These are phyloP conservation scores for Fusarium setosum DNA, from an alignment of 2,329 filamentous ascomycete genomes.

Conservation along the genomic window DNA sequence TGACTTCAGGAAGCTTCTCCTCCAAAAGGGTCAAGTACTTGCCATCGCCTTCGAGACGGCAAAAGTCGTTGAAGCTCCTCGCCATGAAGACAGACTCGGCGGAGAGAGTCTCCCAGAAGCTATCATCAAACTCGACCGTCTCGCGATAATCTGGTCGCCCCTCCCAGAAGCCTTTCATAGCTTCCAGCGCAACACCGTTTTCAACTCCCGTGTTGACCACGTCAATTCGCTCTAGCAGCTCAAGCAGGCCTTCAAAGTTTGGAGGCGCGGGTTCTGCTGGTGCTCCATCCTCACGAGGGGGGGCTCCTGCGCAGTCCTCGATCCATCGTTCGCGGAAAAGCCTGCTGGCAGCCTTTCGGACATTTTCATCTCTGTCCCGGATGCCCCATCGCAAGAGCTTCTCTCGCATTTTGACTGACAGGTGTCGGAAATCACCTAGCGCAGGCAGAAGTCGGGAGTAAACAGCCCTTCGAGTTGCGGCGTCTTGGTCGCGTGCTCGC, in stretches of 20 bases:
- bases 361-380: constrained; percentile 92
- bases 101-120: constrained; percentile 83
- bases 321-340: constrained; percentile 98
- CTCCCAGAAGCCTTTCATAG: constrained; percentile 97
- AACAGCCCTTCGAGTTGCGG: constrained; percentile 83
- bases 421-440: constrained; percentile 91
- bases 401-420: constrained; percentile 93
- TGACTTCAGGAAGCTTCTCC: constrained; percentile 95
- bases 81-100: constrained; percentile 92
- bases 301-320: constrained; percentile 85
- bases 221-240: constrained; percentile 93
- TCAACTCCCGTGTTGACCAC: constrained; percentile 91
- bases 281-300: constrained; percentile 68
- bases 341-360: constrained; percentile 89
- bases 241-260: constrained; percentile 84
- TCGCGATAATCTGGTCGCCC: constrained; percentile 86
- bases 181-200: constrained; percentile 89
- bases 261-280: constrained; percentile 69
- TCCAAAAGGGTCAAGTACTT: constrained; percentile 83
- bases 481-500: constrained; percentile 88
- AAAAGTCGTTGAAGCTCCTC: constrained; percentile 95
- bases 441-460: constrained; percentile 90
- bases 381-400: constrained; percentile 96
- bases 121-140: constrained; percentile 76
- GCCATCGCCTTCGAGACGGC: constrained; percentile 77